Conservation (phyloP, 2,329 filamentous ascomycete species). For the Hypocreales sp. region DNA sequence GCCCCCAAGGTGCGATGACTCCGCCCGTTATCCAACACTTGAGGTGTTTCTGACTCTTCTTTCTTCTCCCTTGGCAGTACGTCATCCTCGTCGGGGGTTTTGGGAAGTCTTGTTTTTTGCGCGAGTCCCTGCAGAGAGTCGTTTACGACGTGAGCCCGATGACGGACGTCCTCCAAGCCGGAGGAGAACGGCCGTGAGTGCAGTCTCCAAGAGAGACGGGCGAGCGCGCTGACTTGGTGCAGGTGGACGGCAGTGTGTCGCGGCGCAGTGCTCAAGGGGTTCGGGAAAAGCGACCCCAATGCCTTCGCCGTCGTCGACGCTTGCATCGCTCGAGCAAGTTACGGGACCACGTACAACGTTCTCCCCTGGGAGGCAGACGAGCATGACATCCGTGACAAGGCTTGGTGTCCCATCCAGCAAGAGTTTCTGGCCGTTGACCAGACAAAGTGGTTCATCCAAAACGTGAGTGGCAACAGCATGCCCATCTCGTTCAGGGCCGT, state of each 20-base stretch:
- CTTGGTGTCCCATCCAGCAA: neutral
- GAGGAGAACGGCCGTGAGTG: slow-evolving; percentile 17
- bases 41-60: too few relatives aligned
- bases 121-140: slow-evolving; percentile 3
- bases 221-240: neutral
- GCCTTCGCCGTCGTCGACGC: slow-evolving; percentile 3
- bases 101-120: slow-evolving; percentile 16
- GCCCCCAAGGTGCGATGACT: slow-evolving; percentile 15
- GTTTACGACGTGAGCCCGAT: slow-evolving; percentile 1
- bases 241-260: slow-evolving; percentile 21
- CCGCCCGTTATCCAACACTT: too few relatives aligned
- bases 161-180: slow-evolving; percentile 13
- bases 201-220: too few relatives aligned
- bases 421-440: slow-evolving; percentile 6
- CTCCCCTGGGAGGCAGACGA: neutral
- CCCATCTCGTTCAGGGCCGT: too few relatives aligned
- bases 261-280: slow-evolving; percentile 14
- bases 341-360: slow-evolving; percentile 2
- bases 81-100: slow-evolving; percentile 24
- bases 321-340: slow-evolving; percentile 14
- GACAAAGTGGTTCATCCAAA: slow-evolving; percentile 14
- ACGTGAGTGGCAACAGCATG: slow-evolving; percentile 3
- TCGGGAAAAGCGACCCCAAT: slow-evolving; percentile 1
- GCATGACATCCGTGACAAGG: slow-evolving; percentile 4
- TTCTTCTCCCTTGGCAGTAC: slow-evolving; percentile 9